Conservation (phyloP, 495 filamentous ascomycete genomes). For the Hypomontagnella monticulosa region DNA sequence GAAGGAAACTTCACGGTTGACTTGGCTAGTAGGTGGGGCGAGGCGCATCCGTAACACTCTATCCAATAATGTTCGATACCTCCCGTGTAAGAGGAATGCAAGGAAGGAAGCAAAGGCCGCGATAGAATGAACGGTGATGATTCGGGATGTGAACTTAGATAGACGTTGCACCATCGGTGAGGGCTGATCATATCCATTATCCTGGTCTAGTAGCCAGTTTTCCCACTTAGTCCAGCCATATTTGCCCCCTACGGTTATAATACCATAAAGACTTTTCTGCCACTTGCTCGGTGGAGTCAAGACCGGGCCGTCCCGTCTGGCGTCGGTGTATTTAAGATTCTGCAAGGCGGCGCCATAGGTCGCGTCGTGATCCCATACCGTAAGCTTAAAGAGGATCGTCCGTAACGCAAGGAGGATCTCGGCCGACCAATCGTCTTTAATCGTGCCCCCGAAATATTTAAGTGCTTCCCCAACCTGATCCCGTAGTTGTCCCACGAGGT, state of each 20-base stretch:
- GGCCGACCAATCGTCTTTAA: constrained; percentile 81
- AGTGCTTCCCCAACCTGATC: constrained; percentile 88
- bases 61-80: constrained; percentile 91
- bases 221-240: constrained; percentile 94
- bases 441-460: constrained; percentile 80
- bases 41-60: constrained; percentile 86
- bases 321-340: constrained; percentile 89
- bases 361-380: constrained; percentile 94
- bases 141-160: constrained; percentile 71
- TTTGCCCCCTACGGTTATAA: constrained; percentile 85
- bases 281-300: constrained; percentile 69
- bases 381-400: constrained; percentile 88
- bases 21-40: constrained; percentile 80
- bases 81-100: constrained; percentile 87
- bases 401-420: constrained; percentile 85
- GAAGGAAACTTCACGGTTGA: constrained; percentile 90
- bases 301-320: constrained; percentile 70
- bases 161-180: constrained; percentile 64
- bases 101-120: constrained; percentile 87
- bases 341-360: constrained; percentile 94
- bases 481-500: constrained; percentile 84
- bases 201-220: constrained; percentile 78
- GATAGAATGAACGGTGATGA: constrained; percentile 77
- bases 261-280: constrained; percentile 86
- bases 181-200: constrained; percentile 72